Percentiles rank a stretch among this genome's conserved stretches.
These are phyloP conservation scores for Ophiostoma triangulosporum DNA, from an alignment of 2,329 filamentous ascomycete species.

Conservation along the genomic window DNA sequence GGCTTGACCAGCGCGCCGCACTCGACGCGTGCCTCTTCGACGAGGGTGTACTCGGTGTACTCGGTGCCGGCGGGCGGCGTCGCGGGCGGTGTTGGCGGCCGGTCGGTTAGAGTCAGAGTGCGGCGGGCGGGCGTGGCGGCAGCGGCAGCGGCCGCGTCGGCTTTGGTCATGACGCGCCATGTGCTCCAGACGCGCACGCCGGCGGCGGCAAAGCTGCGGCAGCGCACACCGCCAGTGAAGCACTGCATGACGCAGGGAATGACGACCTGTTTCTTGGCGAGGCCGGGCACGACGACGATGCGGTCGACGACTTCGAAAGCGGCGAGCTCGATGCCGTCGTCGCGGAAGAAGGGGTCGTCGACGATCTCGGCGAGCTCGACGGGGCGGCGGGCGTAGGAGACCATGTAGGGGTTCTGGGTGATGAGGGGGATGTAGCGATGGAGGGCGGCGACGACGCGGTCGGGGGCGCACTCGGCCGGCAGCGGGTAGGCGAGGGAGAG, in stretches of 20 bases:
- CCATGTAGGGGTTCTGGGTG: slow-evolving; percentile 25
- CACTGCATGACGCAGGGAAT: slow-evolving; percentile 32
- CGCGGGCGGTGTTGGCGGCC: neutral
- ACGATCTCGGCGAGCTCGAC: slow-evolving; percentile 22
- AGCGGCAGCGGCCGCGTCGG: slow-evolving; percentile 8
- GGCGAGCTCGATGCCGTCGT: slow-evolving; percentile 18
- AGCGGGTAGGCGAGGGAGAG: slow-evolving; percentile 29
- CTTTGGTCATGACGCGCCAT: slow-evolving; percentile 19
- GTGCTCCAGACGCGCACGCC: slow-evolving; percentile 30
- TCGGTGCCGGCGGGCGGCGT: neutral
- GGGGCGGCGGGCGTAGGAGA: slow-evolving; percentile 24
- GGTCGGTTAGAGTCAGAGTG: neutral
- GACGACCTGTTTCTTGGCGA: slow-evolving; percentile 25
- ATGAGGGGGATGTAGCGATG: slow-evolving; percentile 30
- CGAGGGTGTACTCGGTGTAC: slow-evolving; percentile 18
- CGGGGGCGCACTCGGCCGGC: slow-evolving; percentile 25
- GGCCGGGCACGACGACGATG: slow-evolving; percentile 27
- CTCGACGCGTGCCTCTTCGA: slow-evolving; percentile 22
- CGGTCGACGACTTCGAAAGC: slow-evolving; percentile 22
- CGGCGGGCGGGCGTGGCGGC: neutral
- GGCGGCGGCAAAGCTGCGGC: slow-evolving; percentile 28
- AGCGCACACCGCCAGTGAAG: slow-evolving; percentile 27
- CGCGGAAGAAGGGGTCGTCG: slow-evolving; percentile 29
- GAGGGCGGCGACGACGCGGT: slow-evolving; percentile 25
- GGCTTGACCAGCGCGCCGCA: slow-evolving; percentile 22